Conservation (phyloP, 768 basidiomycete genomes). For the Termitomyces heimii region DNA sequence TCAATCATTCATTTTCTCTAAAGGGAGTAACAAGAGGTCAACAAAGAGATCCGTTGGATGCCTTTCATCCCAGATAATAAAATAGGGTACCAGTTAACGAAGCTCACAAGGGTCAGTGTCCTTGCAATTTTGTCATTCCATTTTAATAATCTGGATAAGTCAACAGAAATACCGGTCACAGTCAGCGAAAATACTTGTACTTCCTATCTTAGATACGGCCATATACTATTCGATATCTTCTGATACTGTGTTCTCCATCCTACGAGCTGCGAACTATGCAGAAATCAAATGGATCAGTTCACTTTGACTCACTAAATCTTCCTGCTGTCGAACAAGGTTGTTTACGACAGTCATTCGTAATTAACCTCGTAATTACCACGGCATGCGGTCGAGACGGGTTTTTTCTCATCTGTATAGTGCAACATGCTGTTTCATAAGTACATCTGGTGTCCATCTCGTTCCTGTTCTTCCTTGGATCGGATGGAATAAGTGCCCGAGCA, state of each 20-base stretch:
- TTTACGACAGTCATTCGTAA: not conserved
- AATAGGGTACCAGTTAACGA: not conserved
- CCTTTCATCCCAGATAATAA: not conserved
- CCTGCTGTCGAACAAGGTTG: not conserved
- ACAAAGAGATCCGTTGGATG: not conserved
- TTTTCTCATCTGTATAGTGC: not conserved
- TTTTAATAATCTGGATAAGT: not conserved
- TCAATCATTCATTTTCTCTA: not conserved
- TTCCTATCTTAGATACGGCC: not conserved
- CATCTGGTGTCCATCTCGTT: not conserved
- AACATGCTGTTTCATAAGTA: not conserved
- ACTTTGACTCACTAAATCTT: not conserved
- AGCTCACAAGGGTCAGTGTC: not conserved
- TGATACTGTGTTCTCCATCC: not conserved
- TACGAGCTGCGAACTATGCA: not conserved
- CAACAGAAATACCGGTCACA: not conserved
- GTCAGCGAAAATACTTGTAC: not conserved
- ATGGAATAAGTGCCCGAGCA: not conserved
- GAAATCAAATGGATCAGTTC: not conserved
- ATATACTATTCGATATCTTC: not conserved
- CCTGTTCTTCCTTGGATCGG: not conserved
- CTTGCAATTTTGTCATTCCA: not conserved
- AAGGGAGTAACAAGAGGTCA: not conserved
- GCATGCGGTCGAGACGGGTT: not conserved
- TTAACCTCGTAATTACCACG: not conserved